phyloP scores from a whole-genome alignment of 177 flowering plant genomes.

The Vitis hybrid region DNA sequence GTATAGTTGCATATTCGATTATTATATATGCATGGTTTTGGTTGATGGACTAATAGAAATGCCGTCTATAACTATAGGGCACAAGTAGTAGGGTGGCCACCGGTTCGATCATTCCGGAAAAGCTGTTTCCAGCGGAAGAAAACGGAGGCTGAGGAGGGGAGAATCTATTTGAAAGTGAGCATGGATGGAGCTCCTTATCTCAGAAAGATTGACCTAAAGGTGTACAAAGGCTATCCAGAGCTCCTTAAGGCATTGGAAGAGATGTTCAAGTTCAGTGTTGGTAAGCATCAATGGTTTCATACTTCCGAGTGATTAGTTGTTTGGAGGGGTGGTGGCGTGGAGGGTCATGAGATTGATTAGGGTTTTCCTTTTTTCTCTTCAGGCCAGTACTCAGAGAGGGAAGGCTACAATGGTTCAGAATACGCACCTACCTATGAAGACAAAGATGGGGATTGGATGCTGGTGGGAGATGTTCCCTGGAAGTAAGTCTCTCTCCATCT shows the following conservation, averaged over 20 bases:
- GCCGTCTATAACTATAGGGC: background rate
- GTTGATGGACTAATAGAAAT: no score
- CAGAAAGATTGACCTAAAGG: slow-evolving; percentile 19
- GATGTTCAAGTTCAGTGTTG: slow-evolving; percentile 18
- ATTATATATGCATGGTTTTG: no score
- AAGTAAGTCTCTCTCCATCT: background rate
- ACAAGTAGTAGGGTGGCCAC: slow-evolving; percentile 18
- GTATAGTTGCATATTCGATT: no score
- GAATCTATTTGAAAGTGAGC: slow-evolving; percentile 10
- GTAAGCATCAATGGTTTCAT: slow-evolving; percentile 14
- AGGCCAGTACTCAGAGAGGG: background rate
- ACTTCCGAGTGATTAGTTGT: slow-evolving; percentile 25
- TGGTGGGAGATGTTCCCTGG: no score
- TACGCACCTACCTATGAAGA: no score
- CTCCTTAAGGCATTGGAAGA: slow-evolving; percentile 10
- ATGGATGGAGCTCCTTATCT: slow-evolving; percentile 16
- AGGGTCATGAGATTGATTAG: slow-evolving; percentile 28
- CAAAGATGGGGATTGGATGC: no score
- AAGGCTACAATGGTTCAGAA: background rate
- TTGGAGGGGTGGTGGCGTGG: slow-evolving; percentile 20
- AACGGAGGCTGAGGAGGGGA: slow-evolving; percentile 1
- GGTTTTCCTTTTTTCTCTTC: background rate
- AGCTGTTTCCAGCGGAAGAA: slow-evolving; percentile 14
- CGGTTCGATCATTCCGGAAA: slow-evolving; percentile 14
- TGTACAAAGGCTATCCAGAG: slow-evolving; percentile 11